These are phyloP conservation scores for Fusarium tuaranense DNA, from an alignment of 2,329 filamentous ascomycete species.

Conservation along the genomic window DNA sequence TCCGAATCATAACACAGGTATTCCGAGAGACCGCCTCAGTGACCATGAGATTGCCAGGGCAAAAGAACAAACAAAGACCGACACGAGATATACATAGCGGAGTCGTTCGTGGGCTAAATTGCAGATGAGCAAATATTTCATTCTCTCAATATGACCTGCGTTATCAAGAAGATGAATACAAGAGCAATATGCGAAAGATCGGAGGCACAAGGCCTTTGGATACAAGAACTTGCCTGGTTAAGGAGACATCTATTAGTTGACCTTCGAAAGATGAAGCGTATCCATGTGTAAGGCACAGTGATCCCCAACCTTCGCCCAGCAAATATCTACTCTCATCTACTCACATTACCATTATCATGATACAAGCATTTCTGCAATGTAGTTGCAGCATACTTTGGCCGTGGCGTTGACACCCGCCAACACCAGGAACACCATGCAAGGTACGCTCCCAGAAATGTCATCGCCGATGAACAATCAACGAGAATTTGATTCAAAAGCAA, in stretches of 20 bases:
- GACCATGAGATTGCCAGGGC: background rate
- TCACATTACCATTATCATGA: background rate
- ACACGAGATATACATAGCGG: background rate
- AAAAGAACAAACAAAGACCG: background rate
- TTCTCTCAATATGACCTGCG: background rate
- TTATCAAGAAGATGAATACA: background rate
- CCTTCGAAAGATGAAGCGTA: too few species aligned
- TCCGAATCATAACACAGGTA: too few species aligned
- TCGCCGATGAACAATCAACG: conserved; percentile 16
- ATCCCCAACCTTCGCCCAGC: background rate
- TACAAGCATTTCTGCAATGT: background rate
- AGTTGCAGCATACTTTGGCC: conserved; percentile 25
- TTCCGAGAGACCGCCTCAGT: background rate
- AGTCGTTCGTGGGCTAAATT: background rate
- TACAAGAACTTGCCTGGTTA: background rate
- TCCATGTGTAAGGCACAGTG: background rate
- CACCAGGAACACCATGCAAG: conserved; percentile 38
- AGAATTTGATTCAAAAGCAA: conserved; percentile 17
- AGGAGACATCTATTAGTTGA: background rate
- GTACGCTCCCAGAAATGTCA: conserved; percentile 15
- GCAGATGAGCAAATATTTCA: too few species aligned
- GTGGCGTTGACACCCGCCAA: conserved; percentile 27
- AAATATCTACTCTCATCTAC: background rate
- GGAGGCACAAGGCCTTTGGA: background rate
- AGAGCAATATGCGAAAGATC: background rate